These are phyloP conservation scores for Globisporangium paddicum DNA, from an alignment of 352 stramenopile genomes.

Conservation along the genomic window DNA sequence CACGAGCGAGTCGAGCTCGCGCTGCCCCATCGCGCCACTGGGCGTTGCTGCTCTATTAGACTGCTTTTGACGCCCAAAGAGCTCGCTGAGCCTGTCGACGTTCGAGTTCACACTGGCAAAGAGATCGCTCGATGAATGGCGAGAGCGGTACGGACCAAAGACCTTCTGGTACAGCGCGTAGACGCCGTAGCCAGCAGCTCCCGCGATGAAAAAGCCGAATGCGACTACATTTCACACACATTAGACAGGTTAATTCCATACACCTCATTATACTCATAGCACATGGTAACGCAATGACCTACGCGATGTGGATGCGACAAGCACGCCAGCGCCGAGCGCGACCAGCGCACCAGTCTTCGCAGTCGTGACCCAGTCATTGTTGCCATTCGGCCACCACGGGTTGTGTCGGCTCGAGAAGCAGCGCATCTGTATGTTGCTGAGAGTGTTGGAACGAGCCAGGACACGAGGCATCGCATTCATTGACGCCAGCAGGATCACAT, in stretches of 20 bases:
- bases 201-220: conserved; percentile 64
- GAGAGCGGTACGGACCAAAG: conserved; percentile 40
- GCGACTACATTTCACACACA: conserved; percentile 30
- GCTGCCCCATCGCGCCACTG: conserved; percentile 7
- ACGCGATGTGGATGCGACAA: conserved; percentile 65
- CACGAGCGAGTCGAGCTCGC: conserved; percentile 51
- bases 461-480: background rate
- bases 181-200: conserved; percentile 61
- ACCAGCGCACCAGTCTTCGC: conserved; percentile 64
- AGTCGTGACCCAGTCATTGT: conserved; percentile 42
- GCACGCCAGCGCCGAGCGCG: conserved; percentile 43
- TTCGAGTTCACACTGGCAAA: conserved; percentile 40
- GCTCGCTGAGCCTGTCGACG: conserved; percentile 40
- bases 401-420: conserved; percentile 30
- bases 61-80: conserved; percentile 31
- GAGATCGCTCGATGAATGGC: conserved; percentile 21
- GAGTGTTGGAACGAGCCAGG: background rate
- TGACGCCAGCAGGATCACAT: background rate
- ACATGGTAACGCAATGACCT: conserved; percentile 20
- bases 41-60: background rate
- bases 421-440: conserved; percentile 16
- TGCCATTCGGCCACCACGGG: conserved; percentile 28
- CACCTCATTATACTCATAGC: no score
- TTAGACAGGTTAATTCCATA: background rate
- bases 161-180: conserved; percentile 70